Base-by-base conservation (phyloP, 345 rosid species). In the Anastatica hierochuntica region DNA sequence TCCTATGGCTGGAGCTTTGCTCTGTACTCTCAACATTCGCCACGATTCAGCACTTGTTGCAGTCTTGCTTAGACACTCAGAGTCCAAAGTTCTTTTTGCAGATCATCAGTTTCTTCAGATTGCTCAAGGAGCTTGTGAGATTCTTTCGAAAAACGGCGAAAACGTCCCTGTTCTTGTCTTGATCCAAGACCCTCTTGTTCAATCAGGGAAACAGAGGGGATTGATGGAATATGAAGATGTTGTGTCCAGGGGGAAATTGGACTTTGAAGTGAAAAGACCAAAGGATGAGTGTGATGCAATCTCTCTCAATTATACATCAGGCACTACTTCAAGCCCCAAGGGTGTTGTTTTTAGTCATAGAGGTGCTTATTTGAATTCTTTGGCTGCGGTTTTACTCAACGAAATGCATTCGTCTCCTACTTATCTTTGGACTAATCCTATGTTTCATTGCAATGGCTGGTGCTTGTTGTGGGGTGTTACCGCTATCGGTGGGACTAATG, bases 391-490 rank as follows among this genome's bases (percentile, higher is more conserved):
- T 68, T 27, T 79, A 31, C 79, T 82, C 48, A 79, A 75, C 30
- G 83, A 63, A n/a, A 78, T 84, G 75, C 69, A 49, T 0, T 37
- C 80, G 0, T 59, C 71, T 72, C 88, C 90, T 12, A 78, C 73
- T 16, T 88, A 75, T 51, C 65, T 92, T 0, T 92, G 98, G 96
- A 75, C 84, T 0, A 87, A 78, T 21, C 98, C 98, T 1, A 82
- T 92, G 95, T 92, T 92, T 73, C 98, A 90, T 50, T 92, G 95
- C 76, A 92, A 88, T 6, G 96, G 96, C 0, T 88, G 98, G 98
- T 84, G 90, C 60, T 77, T 90, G 1, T 7, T 60, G 5, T 90
- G 98, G 98, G 98, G 87, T 7, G 59, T 87, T 31, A 82, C 96
- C 0, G 96, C 95, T 0, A 77, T 71, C 27, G 98, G 98, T 30